Percentiles rank a stretch among this genome's conserved stretches.
Conservation (phyloP, 768 basidiomycete species). For the Termitomyces sp. region DNA sequence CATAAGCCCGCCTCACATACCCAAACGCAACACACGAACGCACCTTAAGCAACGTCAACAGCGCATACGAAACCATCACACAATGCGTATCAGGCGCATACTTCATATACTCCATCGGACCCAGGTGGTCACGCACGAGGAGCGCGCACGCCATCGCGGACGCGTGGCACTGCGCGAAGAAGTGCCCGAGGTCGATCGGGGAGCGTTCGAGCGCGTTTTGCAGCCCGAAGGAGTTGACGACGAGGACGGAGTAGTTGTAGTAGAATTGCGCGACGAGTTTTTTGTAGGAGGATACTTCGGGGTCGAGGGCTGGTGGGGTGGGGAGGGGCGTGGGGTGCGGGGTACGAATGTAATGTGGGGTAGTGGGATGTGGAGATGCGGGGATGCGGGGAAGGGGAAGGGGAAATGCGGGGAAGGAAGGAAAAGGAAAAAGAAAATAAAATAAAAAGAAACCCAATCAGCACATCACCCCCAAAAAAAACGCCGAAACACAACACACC, state of each 20-base stretch:
- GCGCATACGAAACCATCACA: slow-evolving; percentile 89
- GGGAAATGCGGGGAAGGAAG: no score
- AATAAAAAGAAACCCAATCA: no score
- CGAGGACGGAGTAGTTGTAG: slow-evolving; percentile 80
- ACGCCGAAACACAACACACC: slow-evolving; percentile 13
- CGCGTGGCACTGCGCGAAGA: slow-evolving; percentile 75
- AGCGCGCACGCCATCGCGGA: slow-evolving; percentile 66
- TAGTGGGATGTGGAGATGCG: no score
- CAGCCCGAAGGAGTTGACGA: slow-evolving; percentile 93
- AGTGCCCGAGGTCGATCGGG: slow-evolving; percentile 71
- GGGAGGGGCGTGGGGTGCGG: neutral
- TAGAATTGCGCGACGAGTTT: slow-evolving; percentile 63
- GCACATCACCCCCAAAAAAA: no score
- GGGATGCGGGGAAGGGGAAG: no score
- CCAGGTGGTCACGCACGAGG: slow-evolving; percentile 75
- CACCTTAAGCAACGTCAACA: slow-evolving; percentile 89
- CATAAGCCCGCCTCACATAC: no score
- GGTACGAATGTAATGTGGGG: no score
- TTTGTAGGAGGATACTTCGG: slow-evolving; percentile 35
- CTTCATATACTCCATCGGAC: slow-evolving; percentile 68
- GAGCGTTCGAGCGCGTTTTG: slow-evolving; percentile 90
- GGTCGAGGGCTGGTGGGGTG: slow-evolving; percentile 3
- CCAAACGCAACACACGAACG: no score
- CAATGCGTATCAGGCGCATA: slow-evolving; percentile 90
- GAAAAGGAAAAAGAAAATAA: no score